These are phyloP conservation scores for Pythium volutum DNA, from an alignment of 352 stramenopile genomes.

Conservation along the genomic window DNA sequence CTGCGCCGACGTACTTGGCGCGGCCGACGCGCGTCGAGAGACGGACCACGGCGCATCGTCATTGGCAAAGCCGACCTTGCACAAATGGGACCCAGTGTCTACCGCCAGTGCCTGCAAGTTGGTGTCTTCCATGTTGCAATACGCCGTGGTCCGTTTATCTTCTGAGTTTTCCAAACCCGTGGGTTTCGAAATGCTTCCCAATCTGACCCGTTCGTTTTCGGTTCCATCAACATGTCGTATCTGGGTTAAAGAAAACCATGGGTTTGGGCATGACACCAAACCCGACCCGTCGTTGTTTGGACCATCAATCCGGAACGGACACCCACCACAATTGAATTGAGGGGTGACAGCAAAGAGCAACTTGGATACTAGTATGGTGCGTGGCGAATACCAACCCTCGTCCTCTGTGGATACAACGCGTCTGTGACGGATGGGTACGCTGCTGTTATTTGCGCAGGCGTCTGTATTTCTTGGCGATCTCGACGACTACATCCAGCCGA, in stretches of 20 bases:
- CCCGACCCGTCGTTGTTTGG: constrained; percentile 17
- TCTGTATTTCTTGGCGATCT: constrained; percentile 93
- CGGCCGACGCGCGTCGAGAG: constrained; percentile 95
- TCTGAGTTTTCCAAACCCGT: too few species aligned
- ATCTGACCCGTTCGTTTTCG: too few species aligned
- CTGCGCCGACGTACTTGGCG: constrained; percentile 94
- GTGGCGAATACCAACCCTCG: neutral
- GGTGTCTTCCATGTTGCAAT: constrained; percentile 58
- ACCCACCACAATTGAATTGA: constrained; percentile 9
- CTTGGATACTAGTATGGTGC: constrained; percentile 26
- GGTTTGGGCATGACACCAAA: neutral
- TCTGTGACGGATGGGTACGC: too few species aligned
- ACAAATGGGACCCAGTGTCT: constrained; percentile 99
- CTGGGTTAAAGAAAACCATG: constrained; percentile 1
- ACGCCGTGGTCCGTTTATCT: neutral
- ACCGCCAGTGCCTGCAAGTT: constrained; percentile 76
- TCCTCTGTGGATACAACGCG: too few species aligned
- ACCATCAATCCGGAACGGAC: constrained; percentile 12
- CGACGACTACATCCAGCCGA: constrained; percentile 93
- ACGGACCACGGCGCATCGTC: constrained; percentile 96
- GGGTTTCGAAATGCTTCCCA: too few species aligned
- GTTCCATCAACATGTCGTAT: too few species aligned
- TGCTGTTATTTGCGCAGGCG: constrained; percentile 47
- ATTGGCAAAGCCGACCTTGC: constrained; percentile 97
- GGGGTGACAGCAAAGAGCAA: neutral